A percentile compares a stretch with the other conserved stretches of the same genome.
Evolutionary conservation across 2,329 filamentous ascomycete species (phyloP).

Genomic region (Phyllosticta ampelicida): DNA sequence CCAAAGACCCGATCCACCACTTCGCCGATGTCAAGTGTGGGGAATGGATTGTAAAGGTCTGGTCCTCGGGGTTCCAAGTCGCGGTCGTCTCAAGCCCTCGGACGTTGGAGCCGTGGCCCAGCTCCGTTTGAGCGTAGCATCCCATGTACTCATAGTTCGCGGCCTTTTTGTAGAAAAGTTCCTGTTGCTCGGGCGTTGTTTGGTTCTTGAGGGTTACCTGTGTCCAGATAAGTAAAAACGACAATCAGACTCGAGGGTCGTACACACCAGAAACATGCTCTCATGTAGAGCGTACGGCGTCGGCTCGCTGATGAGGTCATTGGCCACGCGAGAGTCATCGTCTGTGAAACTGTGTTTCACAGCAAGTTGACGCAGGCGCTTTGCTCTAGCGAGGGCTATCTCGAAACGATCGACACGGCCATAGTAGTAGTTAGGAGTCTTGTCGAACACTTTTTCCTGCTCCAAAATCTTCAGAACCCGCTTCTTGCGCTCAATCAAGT

Average conservation of each 20-base stretch:
- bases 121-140: constrained; percentile 71
- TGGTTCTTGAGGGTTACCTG: constrained; percentile 60
- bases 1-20: constrained; percentile 77
- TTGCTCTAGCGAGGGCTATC: constrained; percentile 57
- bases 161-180: constrained; percentile 59
- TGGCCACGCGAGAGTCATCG: constrained; percentile 54
- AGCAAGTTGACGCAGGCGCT: constrained; percentile 56
- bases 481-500: constrained; percentile 50
- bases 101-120: constrained; percentile 70
- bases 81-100: constrained; percentile 59
- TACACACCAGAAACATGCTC: constrained; percentile 52
- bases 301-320: constrained; percentile 61
- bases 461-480: constrained; percentile 54
- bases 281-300: constrained; percentile 65
- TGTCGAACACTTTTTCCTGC: constrained; percentile 62
- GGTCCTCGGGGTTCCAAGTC: constrained; percentile 61
- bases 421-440: constrained; percentile 65
- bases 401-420: constrained; percentile 60
- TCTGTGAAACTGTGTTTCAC: constrained; percentile 56
- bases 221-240: neutral
- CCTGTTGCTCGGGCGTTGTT: constrained; percentile 61
- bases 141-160: constrained; percentile 62
- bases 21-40: constrained; percentile 66
- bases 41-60: constrained; percentile 65
- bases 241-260: constrained; percentile 7